Evolutionary conservation across 352 stramenopile genomes (phyloP).

Genomic region (Phytophthora pini): DNA sequence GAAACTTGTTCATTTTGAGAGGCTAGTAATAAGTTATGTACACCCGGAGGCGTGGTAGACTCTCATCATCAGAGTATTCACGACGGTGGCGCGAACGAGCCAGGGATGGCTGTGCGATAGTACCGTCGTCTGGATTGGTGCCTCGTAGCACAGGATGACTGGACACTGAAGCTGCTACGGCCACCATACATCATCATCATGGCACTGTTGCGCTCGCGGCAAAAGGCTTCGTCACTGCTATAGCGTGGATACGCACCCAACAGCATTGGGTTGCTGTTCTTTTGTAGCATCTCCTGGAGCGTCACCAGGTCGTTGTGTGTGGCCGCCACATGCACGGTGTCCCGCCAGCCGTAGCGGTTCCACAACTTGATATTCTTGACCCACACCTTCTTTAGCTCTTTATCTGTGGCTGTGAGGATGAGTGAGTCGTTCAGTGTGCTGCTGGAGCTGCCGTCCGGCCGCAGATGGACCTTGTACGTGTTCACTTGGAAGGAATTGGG

Average conservation of each 20-base stretch:
- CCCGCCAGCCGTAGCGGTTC: conserved; percentile 77
- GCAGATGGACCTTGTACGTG: conserved; percentile 56
- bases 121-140: conserved; percentile 54
- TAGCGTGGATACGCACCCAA: conserved; percentile 14
- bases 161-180: conserved; percentile 21
- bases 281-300: conserved; percentile 46
- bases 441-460: conserved; percentile 35
- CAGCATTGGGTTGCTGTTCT: conserved; percentile 1
- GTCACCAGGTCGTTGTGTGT: conserved; percentile 41
- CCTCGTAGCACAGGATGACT: conserved; percentile 26
- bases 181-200: conserved; percentile 17
- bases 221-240: conserved; percentile 40
- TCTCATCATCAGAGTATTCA: conserved; percentile 24
- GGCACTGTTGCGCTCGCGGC: conserved; percentile 32
- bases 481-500: conserved; percentile 73
- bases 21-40: conserved; percentile 42
- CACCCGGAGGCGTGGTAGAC: conserved; percentile 18
- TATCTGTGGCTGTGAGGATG: conserved; percentile 56
- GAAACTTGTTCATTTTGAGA: conserved; percentile 12
- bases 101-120: conserved; percentile 50
- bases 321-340: conserved; percentile 51
- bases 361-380: conserved; percentile 70
- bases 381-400: conserved; percentile 59
- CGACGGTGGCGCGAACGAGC: conserved; percentile 32
- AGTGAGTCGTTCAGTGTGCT: conserved; percentile 55